phyloP scores from a whole-genome alignment of 2,329 filamentous ascomycete species.

The Penicillium occitanis region DNA sequence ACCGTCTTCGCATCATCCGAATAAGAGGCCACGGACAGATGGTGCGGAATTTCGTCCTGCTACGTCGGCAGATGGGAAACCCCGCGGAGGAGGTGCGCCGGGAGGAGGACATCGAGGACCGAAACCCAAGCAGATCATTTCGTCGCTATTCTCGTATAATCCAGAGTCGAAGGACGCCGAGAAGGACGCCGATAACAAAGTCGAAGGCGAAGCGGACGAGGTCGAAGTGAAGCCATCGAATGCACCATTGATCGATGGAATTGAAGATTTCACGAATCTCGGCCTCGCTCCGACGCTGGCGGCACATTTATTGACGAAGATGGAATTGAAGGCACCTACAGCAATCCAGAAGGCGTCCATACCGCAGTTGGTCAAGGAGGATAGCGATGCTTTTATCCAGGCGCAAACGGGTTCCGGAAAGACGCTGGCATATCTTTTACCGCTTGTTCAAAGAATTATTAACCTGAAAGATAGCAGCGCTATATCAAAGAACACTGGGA shows the following conservation, averaged over 20 bases:
- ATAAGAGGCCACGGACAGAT: constrained; percentile 44
- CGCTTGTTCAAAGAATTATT: constrained; percentile 85
- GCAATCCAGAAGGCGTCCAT: constrained; percentile 92
- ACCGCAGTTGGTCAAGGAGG: constrained; percentile 72
- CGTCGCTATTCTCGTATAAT: constrained; percentile 89
- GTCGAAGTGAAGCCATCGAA: constrained; percentile 71
- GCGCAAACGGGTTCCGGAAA: constrained; percentile 98
- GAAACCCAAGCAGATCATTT: constrained; percentile 67
- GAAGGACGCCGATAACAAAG: constrained; percentile 38
- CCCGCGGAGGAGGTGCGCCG: constrained; percentile 13
- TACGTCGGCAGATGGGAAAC: constrained; percentile 20
- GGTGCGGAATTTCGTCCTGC: constrained; percentile 38
- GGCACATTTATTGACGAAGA: constrained; percentile 77
- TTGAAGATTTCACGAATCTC: constrained; percentile 81
- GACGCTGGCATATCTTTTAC: constrained; percentile 91
- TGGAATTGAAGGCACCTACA: constrained; percentile 85
- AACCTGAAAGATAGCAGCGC: constrained; percentile 56
- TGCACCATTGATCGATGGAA: constrained; percentile 79
- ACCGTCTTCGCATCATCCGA: constrained; percentile 25
- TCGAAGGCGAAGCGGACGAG: constrained; percentile 39
- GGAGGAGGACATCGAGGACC: constrained; percentile 17
- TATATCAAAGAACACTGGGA: constrained; percentile 27
- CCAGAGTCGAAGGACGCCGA: constrained; percentile 66
- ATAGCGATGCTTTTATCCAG: constrained; percentile 91
- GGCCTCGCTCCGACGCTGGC: constrained; percentile 80